Percentiles rank a stretch among this genome's conserved stretches.
phyloP scores from a whole-genome alignment of 139 green algal genomes.

The Trebouxia sp. region DNA sequence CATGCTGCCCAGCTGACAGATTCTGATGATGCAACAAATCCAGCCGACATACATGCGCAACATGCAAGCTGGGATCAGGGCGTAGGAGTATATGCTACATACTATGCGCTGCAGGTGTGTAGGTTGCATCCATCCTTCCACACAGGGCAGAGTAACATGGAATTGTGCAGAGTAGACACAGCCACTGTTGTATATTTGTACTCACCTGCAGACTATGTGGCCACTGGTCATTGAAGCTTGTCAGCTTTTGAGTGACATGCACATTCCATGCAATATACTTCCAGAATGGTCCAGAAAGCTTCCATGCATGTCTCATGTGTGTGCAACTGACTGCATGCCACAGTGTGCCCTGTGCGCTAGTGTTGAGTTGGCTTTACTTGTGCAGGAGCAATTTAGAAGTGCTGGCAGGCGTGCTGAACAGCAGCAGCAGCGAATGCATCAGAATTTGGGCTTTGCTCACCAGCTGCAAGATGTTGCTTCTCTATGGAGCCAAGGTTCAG shows the following conservation, averaged over 20 bases:
- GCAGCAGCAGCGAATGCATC: constrained; percentile 7
- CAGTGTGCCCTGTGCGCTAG: too few relatives aligned
- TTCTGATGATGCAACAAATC: background rate
- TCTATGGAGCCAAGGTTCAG: background rate
- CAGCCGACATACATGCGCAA: background rate
- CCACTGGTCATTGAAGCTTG: too few relatives aligned
- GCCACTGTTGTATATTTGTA: too few relatives aligned
- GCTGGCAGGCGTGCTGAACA: background rate
- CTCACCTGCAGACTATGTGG: too few relatives aligned
- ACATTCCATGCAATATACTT: too few relatives aligned
- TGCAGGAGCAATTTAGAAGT: background rate
- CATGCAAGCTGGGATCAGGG: constrained; percentile 37
- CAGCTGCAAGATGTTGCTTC: background rate
- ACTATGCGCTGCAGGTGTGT: constrained; percentile 32
- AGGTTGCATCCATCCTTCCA: background rate
- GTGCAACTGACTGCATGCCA: too few relatives aligned
- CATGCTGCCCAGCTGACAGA: background rate
- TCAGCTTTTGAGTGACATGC: too few relatives aligned
- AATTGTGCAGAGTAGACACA: too few relatives aligned
- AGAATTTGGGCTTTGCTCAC: background rate
- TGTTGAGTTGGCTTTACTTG: too few relatives aligned
- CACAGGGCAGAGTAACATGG: too few relatives aligned
- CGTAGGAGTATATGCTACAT: constrained; percentile 42
- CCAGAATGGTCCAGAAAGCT: too few relatives aligned
- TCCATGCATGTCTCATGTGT: too few relatives aligned